Evolutionary conservation across 345 rosid species (phyloP).

Genomic region (Hibiscus syriacus): DNA sequence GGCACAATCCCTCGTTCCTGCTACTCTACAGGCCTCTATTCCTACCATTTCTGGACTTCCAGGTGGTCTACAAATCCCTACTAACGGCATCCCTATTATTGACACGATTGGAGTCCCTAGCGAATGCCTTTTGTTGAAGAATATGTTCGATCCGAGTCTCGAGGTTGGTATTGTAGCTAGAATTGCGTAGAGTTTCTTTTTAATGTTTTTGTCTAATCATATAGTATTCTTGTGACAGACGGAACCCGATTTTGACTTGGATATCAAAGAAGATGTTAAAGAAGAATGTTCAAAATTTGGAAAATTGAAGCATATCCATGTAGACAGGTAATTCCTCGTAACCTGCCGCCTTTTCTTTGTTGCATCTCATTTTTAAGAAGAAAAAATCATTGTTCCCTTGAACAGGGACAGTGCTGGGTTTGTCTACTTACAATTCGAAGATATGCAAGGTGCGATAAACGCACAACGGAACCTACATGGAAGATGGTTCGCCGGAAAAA

Average conservation of each 20-base stretch:
- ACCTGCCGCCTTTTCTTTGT: neutral
- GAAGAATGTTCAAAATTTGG: slow-evolving; percentile 85
- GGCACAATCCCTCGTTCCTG: slow-evolving; percentile 42
- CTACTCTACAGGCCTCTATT: no score
- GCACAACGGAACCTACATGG: slow-evolving; percentile 91
- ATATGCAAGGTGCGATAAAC: slow-evolving; percentile 45
- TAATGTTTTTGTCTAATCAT: neutral
- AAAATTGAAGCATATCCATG: slow-evolving; percentile 57
- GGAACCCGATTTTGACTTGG: slow-evolving; percentile 74
- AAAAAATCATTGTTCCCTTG: neutral
- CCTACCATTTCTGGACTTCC: slow-evolving; percentile 50
- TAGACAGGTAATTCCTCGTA: slow-evolving; percentile 56
- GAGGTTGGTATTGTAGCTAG: slow-evolving; percentile 45
- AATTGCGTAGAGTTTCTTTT: neutral
- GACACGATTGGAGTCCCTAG: slow-evolving; percentile 70
- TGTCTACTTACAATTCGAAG: slow-evolving; percentile 75
- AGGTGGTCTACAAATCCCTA: slow-evolving; percentile 40
- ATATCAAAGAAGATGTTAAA: slow-evolving; percentile 84
- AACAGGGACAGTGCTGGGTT: slow-evolving; percentile 80
- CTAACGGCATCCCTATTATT: slow-evolving; percentile 29
- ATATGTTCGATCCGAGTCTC: slow-evolving; percentile 80
- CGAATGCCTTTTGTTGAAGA: slow-evolving; percentile 76
- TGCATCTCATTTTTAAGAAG: neutral
- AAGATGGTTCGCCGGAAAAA: slow-evolving; percentile 97
- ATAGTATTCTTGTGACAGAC: slow-evolving; percentile 38